Evolutionary conservation across 2,329 filamentous ascomycete genomes (phyloP).

Genomic region (Scleromitrula shiraiana): DNA sequence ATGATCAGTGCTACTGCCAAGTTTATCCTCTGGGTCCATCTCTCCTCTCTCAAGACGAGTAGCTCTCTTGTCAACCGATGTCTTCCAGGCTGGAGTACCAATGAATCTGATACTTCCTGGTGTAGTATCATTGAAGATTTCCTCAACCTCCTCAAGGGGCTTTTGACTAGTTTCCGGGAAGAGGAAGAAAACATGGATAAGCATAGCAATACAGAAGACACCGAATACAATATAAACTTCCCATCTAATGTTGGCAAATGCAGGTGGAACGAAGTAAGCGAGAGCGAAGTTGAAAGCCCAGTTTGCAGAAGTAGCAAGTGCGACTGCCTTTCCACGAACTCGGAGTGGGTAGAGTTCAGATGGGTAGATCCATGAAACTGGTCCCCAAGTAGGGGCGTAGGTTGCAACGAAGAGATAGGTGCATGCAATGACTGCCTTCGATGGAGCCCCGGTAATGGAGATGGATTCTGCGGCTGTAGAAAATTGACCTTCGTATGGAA

Average conservation of each 20-base stretch:
- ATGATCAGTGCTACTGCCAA: conserved; percentile 9
- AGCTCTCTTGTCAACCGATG: conserved; percentile 20
- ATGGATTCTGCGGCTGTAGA: conserved; percentile 37
- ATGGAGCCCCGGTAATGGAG: conserved; percentile 39
- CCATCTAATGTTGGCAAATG: conserved; percentile 41
- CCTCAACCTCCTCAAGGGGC: conserved; percentile 45
- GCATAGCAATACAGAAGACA: conserved; percentile 43
- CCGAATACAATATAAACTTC: conserved; percentile 45
- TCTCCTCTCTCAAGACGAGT: conserved; percentile 23
- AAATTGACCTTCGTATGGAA: conserved; percentile 31
- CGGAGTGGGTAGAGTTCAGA: conserved; percentile 41
- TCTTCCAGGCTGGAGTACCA: conserved; percentile 27
- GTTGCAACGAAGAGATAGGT: conserved; percentile 57
- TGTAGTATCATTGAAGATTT: conserved; percentile 36
- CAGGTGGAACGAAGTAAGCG: conserved; percentile 40
- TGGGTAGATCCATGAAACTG: conserved; percentile 42
- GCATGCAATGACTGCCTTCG: conserved; percentile 54
- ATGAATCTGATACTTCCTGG: conserved; percentile 22
- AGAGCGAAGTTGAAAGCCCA: conserved; percentile 45
- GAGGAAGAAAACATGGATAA: conserved; percentile 44
- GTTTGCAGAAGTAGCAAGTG: conserved; percentile 43
- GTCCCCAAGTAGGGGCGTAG: conserved; percentile 44
- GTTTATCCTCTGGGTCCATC: conserved; percentile 25
- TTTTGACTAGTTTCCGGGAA: conserved; percentile 51
- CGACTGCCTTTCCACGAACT: conserved; percentile 45